Conservation (phyloP, 2,329 filamentous ascomycete genomes). For the Penicillium thymicola region DNA sequence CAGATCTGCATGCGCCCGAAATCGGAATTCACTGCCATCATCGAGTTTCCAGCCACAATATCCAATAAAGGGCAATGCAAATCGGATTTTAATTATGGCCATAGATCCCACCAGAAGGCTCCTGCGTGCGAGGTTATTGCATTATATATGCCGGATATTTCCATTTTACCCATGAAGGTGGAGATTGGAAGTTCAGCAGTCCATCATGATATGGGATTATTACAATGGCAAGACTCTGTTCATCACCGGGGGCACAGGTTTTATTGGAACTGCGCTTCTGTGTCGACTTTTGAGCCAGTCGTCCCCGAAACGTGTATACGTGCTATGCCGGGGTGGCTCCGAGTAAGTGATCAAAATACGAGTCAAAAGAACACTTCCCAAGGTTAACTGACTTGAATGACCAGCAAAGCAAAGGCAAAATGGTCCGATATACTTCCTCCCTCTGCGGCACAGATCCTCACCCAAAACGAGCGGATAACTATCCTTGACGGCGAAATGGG, state of each 20-base stretch:
- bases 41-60: background rate
- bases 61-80: background rate
- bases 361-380: background rate
- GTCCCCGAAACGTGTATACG: slow-evolving; percentile 17
- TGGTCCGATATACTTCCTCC: slow-evolving; percentile 18
- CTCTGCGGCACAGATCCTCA: slow-evolving; percentile 9
- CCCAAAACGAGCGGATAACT: slow-evolving; percentile 14
- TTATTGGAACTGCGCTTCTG: slow-evolving; percentile 23
- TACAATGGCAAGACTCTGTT: slow-evolving; percentile 23
- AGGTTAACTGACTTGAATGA: background rate
- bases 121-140: background rate
- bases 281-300: slow-evolving; percentile 20
- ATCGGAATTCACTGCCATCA: background rate
- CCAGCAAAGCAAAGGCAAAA: slow-evolving; percentile 21
- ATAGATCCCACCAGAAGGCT: slow-evolving; percentile 5
- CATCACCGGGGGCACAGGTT: slow-evolving; percentile 23
- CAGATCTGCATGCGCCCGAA: slow-evolving; percentile 9
- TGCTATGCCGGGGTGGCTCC: slow-evolving; percentile 20
- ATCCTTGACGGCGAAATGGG: slow-evolving; percentile 23
- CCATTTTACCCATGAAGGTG: background rate
- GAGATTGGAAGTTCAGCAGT: background rate
- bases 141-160: slow-evolving; percentile 4
- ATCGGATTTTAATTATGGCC: background rate
- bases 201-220: slow-evolving; percentile 24
- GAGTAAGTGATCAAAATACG: slow-evolving; percentile 6